A percentile compares a stretch with the other conserved stretches of the same genome.
These are phyloP conservation scores for Helianthus annuus DNA, from an alignment of 129 eudicot genomes.

Conservation along the genomic window DNA sequence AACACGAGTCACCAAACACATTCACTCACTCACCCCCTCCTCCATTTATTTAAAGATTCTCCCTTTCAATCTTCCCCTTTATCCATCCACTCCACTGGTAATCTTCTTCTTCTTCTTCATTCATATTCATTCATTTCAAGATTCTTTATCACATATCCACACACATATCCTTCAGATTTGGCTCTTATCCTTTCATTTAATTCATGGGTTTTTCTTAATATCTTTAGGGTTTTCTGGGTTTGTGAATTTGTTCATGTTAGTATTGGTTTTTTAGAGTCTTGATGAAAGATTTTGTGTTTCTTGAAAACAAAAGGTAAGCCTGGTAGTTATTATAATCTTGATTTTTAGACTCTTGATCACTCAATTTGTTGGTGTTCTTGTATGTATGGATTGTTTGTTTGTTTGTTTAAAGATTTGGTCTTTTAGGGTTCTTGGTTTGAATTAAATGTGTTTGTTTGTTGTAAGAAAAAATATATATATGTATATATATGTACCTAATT, in stretches of 20 bases:
- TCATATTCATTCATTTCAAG: neutral
- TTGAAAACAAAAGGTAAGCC: slow-evolving; percentile 10
- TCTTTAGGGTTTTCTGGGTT: slow-evolving; percentile 20
- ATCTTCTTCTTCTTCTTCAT: neutral
- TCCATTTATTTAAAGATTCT: slow-evolving; percentile 28
- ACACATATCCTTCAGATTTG: slow-evolving; percentile 2
- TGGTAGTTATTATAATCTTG: too few relatives aligned
- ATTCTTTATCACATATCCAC: slow-evolving; percentile 7
- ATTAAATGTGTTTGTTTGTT: slow-evolving; percentile 10
- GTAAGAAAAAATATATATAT: neutral
- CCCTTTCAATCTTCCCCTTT: slow-evolving; percentile 35
- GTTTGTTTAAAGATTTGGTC: neutral
- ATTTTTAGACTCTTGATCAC: slow-evolving; percentile 9
- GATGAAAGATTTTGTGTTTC: neutral
- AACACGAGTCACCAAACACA: slow-evolving; percentile 25
- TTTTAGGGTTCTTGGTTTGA: slow-evolving; percentile 13
- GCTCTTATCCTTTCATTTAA: neutral
- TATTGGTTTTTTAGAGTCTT: neutral
- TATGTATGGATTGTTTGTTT: slow-evolving; percentile 1
- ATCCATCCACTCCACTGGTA: slow-evolving; percentile 19
- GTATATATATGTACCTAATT: neutral
- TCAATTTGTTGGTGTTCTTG: neutral
- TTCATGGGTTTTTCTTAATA: neutral
- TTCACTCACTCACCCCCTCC: neutral
- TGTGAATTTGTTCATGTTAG: neutral